Percentiles rank a stretch among this genome's conserved stretches.
Conservation (phyloP, 179 eudicot genomes). For the Pouteria campechiana region DNA sequence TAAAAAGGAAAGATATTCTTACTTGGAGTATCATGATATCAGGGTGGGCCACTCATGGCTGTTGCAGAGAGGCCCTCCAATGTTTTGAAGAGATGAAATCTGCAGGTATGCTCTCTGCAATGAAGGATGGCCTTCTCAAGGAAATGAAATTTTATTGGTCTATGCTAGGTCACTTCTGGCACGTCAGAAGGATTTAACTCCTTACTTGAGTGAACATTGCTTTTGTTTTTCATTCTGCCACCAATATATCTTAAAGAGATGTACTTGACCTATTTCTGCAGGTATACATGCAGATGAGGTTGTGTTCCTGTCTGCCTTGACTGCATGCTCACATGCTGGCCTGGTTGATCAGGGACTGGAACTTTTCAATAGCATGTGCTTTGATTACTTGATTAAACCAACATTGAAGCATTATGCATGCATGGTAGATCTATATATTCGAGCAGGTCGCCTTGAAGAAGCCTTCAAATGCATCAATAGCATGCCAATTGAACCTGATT, state of each 20-base stretch:
- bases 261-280: conserved; percentile 3
- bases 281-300: conserved; percentile 25
- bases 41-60: conserved; percentile 30
- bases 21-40: conserved; percentile 27
- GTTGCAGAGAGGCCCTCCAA: conserved; percentile 11
- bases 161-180: too few relatives aligned
- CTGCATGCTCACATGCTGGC: conserved; percentile 30
- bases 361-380: conserved; percentile 15
- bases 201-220: not conserved
- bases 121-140: too few relatives aligned
- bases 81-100: conserved; percentile 17
- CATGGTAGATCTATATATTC: conserved; percentile 21
- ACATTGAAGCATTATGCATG: conserved; percentile 25
- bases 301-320: conserved; percentile 18
- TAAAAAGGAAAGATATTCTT: conserved; percentile 14
- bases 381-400: conserved; percentile 19
- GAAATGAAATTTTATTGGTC: too few relatives aligned
- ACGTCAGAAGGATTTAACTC: too few relatives aligned
- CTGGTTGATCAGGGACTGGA: conserved; percentile 17
- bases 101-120: conserved; percentile 12
- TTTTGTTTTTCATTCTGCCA: not conserved
- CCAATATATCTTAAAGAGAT: not conserved
- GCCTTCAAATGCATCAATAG: conserved; percentile 13
- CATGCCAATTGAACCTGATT: conserved; percentile 23
- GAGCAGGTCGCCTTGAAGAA: conserved; percentile 22